phyloP scores from a whole-genome alignment of 169 alveolate species.

The Condylostoma magnum region DNA sequence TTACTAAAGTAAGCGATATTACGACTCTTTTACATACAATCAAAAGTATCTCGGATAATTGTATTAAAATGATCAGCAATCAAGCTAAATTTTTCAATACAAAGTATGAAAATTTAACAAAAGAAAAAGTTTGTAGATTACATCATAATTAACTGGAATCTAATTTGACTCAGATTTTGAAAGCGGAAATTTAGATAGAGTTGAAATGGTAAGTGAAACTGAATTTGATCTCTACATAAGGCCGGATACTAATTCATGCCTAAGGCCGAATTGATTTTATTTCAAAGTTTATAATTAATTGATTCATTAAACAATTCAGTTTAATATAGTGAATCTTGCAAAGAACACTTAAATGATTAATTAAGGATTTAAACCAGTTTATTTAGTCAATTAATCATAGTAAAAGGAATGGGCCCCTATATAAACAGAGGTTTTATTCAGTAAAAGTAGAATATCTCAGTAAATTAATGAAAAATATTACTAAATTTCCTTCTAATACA shows the following conservation, averaged over 20 bases:
- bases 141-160: too few relatives aligned
- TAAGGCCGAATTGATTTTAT: conserved; percentile 75
- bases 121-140: too few relatives aligned
- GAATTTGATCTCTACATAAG: conserved; percentile 64
- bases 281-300: conserved; percentile 47
- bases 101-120: too few relatives aligned
- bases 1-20: too few relatives aligned
- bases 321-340: conserved; percentile 64
- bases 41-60: too few relatives aligned
- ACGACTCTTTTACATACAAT: too few relatives aligned
- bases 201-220: conserved; percentile 29
- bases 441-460: conserved; percentile 41
- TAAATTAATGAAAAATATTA: conserved; percentile 42
- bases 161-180: conserved; percentile 57
- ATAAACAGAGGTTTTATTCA: conserved; percentile 46
- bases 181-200: conserved; percentile 53
- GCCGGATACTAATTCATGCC: conserved; percentile 66
- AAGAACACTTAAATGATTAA: conserved; percentile 47
- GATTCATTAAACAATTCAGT: conserved; percentile 39
- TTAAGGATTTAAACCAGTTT: conserved; percentile 43
- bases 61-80: too few relatives aligned
- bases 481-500: conserved; percentile 55
- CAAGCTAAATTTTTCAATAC: too few relatives aligned
- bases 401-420: conserved; percentile 20
- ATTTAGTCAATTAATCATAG: conserved; percentile 34